Conservation (phyloP, 176 grass and related monocot genomes). For the Oryza rufipogon region DNA sequence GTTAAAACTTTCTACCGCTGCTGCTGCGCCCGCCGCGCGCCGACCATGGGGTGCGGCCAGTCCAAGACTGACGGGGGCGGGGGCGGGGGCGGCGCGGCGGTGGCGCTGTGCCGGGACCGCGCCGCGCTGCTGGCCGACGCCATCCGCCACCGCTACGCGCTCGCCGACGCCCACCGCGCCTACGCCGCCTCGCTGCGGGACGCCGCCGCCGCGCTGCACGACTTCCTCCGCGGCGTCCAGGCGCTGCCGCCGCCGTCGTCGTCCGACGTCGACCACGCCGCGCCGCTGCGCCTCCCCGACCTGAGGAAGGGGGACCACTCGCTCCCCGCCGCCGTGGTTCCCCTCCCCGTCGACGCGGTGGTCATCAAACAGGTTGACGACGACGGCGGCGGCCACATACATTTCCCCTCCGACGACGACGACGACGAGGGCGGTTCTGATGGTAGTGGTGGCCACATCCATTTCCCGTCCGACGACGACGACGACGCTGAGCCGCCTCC, state of each 20-base stretch:
- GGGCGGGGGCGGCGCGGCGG: slow-evolving; percentile 42
- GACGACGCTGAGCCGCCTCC: slow-evolving; percentile 17
- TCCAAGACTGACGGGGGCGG: slow-evolving; percentile 54
- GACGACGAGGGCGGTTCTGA: slow-evolving; percentile 43
- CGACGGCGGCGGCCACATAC: slow-evolving; percentile 34
- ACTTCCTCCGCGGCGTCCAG: slow-evolving; percentile 47
- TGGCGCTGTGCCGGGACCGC: slow-evolving; percentile 56
- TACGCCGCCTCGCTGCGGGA: slow-evolving; percentile 54
- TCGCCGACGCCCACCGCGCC: slow-evolving; percentile 72
- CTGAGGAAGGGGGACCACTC: slow-evolving; percentile 37
- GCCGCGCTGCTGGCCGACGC: slow-evolving; percentile 60
- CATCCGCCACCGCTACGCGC: slow-evolving; percentile 57
- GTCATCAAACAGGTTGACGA: not conserved
- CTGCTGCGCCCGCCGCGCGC: not conserved
- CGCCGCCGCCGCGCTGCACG: slow-evolving; percentile 48
- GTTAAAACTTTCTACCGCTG: not conserved
- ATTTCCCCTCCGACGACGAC: slow-evolving; percentile 36
- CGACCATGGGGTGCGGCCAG: slow-evolving; percentile 61
- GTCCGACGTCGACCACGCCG: not conserved
- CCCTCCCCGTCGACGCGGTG: not conserved
- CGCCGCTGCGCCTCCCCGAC: slow-evolving; percentile 40
- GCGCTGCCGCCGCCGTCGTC: not conserved
- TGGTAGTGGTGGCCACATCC: slow-evolving; percentile 36
- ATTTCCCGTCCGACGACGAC: slow-evolving; percentile 36
- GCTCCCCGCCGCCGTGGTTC: not conserved